Percentiles rank a stretch among this genome's conserved stretches.
These are phyloP conservation scores for Pulveroboletus sp. DNA, from an alignment of 768 basidiomycete genomes.

Conservation along the genomic window DNA sequence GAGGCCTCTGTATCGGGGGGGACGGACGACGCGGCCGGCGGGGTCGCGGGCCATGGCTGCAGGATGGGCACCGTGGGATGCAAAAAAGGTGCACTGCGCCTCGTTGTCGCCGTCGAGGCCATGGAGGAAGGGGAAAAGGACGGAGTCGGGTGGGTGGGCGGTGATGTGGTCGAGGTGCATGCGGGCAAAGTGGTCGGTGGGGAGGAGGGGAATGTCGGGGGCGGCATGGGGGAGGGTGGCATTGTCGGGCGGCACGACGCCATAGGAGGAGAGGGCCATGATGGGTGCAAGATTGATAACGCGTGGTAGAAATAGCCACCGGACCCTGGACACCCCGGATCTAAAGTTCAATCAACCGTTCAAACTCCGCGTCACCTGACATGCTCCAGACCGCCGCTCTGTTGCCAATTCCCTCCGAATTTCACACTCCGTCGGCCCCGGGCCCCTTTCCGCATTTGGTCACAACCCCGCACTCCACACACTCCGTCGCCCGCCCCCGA, in stretches of 20 bases:
- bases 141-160: conserved; percentile 72
- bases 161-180: conserved; percentile 64
- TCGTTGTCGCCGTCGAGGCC: conserved; percentile 80
- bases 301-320: conserved; percentile 17
- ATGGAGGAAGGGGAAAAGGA: conserved; percentile 88
- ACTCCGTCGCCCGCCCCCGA: conserved; percentile 40
- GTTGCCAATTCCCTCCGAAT: conserved; percentile 20
- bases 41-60: conserved; percentile 26
- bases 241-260: conserved; percentile 20
- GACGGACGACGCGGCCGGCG: conserved; percentile 25
- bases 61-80: conserved; percentile 23
- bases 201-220: conserved; percentile 30
- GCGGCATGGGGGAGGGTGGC: neutral
- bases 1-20: conserved; percentile 64
- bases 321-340: conserved; percentile 19
- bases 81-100: conserved; percentile 82
- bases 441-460: conserved; percentile 15
- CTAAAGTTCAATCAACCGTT: conserved; percentile 17
- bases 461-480: conserved; percentile 60
- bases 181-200: conserved; percentile 50
- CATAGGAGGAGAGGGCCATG: conserved; percentile 18
- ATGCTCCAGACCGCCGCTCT: conserved; percentile 16
- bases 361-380: conserved; percentile 18
- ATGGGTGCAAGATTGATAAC: neutral
- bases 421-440: conserved; percentile 24